These are phyloP conservation scores for Aspergillus flavus DNA, from an alignment of 2,329 filamentous ascomycete genomes.

Conservation along the genomic window DNA sequence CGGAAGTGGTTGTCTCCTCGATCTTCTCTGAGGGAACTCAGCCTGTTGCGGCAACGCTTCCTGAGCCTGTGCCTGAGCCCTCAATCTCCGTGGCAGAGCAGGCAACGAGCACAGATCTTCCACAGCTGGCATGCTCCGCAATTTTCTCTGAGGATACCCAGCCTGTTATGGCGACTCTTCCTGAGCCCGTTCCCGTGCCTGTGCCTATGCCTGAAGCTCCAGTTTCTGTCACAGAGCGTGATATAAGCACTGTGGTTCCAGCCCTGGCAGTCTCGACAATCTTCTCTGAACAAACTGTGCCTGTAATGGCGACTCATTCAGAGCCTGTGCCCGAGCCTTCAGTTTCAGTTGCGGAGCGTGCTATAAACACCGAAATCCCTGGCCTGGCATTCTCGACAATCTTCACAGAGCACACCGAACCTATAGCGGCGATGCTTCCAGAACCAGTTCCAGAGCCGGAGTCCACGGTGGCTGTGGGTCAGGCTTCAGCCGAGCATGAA, in stretches of 20 bases:
- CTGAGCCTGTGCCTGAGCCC: slow-evolving; percentile 25
- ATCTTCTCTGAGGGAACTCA: slow-evolving; percentile 29
- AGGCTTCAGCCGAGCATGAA: slow-evolving; percentile 15
- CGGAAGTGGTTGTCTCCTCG: slow-evolving; percentile 24
- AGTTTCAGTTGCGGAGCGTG: slow-evolving; percentile 19
- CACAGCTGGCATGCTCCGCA: slow-evolving; percentile 30
- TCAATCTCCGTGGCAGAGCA: slow-evolving; percentile 21
- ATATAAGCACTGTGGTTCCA: slow-evolving; percentile 15
- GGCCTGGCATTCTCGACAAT: slow-evolving; percentile 34
- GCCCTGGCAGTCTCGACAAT: slow-evolving; percentile 25
- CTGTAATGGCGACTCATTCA: slow-evolving; percentile 24
- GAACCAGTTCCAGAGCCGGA: slow-evolving; percentile 22
- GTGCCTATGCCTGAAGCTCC: slow-evolving; percentile 12
- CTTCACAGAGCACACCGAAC: slow-evolving; percentile 30
- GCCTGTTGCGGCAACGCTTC: slow-evolving; percentile 23
- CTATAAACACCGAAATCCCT: slow-evolving; percentile 20
- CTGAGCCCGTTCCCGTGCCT: slow-evolving; percentile 20
- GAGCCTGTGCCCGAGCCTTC: slow-evolving; percentile 22
- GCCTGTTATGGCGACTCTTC: slow-evolving; percentile 25
- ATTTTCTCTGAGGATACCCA: slow-evolving; percentile 32
- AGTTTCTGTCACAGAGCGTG: not conserved
- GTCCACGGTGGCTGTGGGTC: slow-evolving; percentile 17
- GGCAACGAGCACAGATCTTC: slow-evolving; percentile 20
- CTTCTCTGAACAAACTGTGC: slow-evolving; percentile 22
- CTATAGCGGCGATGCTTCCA: slow-evolving; percentile 23